Base-by-base conservation (phyloP, 495 filamentous ascomycete genomes). In the Halenospora varia region DNA sequence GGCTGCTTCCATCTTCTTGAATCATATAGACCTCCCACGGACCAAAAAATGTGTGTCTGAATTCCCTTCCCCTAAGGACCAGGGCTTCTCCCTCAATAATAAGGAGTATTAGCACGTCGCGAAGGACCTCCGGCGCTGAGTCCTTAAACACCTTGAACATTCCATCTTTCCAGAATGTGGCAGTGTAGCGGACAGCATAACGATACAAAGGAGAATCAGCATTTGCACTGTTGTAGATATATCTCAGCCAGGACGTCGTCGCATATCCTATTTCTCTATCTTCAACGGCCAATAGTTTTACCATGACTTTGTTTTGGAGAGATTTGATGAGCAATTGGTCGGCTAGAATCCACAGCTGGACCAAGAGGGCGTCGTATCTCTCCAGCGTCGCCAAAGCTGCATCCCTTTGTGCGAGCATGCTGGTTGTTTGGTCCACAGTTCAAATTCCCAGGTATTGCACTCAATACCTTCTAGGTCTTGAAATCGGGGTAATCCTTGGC, bases 361-460 rank as follows among this genome's bases (percentile, higher is more conserved):
- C 10, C n/a, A 55, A 15, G 2, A 13, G 25, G 2, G 11, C 11
- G 39, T 25, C 52, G 11, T 47, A 6, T n/a, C 25, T 40, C 3
- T 55, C 22, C 13, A 44, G 47, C 40, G 39, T 53, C 13, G 53
- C 20, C 40, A 55, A 47, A 20, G 51, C 45, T 35, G 29, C 29
- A 6, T 35, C 29, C 29, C 40, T 17, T 55, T 9, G 41, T 46
- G 3, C 41, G 29, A 20, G 40, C 18, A 20, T 39, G 23, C 23
- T 83, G 46, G 18, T 22, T 48, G 19, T 22, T 48, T 18, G 25
- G 50, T 23, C 54, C 54, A 56, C 22, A 57, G 23, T 17, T 44
- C 11, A 26, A 57, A n/a, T n/a, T n/a, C n/a, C 22, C 3, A 57
- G 18, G 22, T 51, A 19, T 19, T 26, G 1, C n/a, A 40, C 2